Evolutionary conservation across 768 basidiomycete genomes (phyloP).

Genomic region (Tephrocybe rancida): DNA sequence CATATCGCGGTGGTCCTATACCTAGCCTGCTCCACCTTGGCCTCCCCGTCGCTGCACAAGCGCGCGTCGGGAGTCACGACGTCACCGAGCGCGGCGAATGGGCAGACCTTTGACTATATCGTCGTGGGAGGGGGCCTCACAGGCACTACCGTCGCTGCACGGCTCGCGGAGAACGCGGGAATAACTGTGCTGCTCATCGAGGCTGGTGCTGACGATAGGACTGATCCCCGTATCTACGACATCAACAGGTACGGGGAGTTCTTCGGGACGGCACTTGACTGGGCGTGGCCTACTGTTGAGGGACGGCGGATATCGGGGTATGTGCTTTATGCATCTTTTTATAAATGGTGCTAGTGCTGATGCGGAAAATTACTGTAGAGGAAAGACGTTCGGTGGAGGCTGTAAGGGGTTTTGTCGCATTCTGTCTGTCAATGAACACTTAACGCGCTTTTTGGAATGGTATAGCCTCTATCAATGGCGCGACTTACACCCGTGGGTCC

Average conservation of each 20-base stretch:
- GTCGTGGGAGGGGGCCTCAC: conserved; percentile 49
- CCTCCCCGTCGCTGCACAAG: conserved; percentile 25
- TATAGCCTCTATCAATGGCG: conserved; percentile 51
- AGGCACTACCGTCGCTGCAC: conserved; percentile 49
- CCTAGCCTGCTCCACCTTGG: background rate
- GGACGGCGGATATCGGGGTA: conserved; percentile 42
- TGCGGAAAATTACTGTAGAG: conserved; percentile 25
- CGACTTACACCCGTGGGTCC: conserved; percentile 44
- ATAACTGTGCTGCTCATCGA: conserved; percentile 52
- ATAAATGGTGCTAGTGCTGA: background rate
- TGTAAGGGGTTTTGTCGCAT: conserved; percentile 25
- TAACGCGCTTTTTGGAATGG: too few relatives aligned
- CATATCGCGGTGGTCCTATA: background rate
- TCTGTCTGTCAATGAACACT: background rate
- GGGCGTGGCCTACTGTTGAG: conserved; percentile 46
- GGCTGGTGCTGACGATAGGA: conserved; percentile 49
- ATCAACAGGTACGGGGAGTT: conserved; percentile 45
- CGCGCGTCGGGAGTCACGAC: conserved; percentile 36
- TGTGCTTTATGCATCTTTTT: conserved; percentile 5
- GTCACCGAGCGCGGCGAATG: conserved; percentile 29
- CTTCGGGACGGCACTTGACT: conserved; percentile 45
- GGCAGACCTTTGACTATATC: conserved; percentile 44
- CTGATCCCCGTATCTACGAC: conserved; percentile 46
- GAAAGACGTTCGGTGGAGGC: conserved; percentile 48
- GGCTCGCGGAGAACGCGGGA: conserved; percentile 45